phyloP scores from a whole-genome alignment of 768 basidiomycete genomes.

The Mycena sanguinolenta region DNA sequence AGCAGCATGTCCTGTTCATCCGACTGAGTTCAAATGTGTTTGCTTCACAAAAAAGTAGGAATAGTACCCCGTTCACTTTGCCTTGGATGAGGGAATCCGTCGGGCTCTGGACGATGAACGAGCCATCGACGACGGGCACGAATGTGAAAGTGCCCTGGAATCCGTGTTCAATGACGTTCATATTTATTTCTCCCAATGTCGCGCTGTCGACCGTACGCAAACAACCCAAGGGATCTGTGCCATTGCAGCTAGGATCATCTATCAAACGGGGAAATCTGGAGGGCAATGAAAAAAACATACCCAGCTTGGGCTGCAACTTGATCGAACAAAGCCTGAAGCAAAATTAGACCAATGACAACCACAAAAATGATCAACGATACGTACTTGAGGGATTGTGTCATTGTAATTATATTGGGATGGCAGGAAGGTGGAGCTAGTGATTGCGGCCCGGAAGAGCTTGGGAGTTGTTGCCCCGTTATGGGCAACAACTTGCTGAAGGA shows the following conservation, averaged over 20 bases:
- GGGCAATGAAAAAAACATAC: not conserved
- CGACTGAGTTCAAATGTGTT: not conserved
- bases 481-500: conserved; percentile 48
- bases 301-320: not conserved
- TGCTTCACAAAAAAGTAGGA: not conserved
- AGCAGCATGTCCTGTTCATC: conserved; percentile 34
- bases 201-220: not conserved
- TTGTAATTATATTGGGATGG: conserved; percentile 50
- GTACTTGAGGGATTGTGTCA: conserved; percentile 15
- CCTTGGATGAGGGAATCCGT: conserved; percentile 41
- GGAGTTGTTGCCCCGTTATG: conserved; percentile 48
- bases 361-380: not conserved
- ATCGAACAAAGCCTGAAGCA: not conserved
- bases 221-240: not conserved
- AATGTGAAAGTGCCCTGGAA: conserved; percentile 37
- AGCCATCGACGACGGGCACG: conserved; percentile 51
- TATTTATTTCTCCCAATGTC: not conserved
- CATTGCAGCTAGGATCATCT: not conserved
- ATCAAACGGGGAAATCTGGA: not conserved
- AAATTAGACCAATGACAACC: not conserved
- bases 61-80: not conserved
- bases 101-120: conserved; percentile 49
- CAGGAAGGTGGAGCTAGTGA: conserved; percentile 28
- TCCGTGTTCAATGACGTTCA: not conserved
- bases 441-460: conserved; percentile 42